phyloP scores from a whole-genome alignment of 2,329 filamentous ascomycete genomes.

The Alternaria hordeiaustralica region DNA sequence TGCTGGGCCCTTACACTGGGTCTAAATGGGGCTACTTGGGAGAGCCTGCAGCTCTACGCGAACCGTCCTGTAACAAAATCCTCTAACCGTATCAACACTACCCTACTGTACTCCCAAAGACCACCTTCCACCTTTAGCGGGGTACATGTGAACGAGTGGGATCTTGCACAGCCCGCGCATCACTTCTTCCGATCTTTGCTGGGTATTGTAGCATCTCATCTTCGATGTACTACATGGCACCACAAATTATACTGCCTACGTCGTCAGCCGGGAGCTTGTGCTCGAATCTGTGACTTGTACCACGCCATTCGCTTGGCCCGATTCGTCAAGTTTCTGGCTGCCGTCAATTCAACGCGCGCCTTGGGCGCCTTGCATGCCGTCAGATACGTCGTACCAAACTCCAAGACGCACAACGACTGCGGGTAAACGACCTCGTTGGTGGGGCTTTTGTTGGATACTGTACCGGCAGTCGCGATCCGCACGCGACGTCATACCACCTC shows the following conservation, averaged over 20 bases:
- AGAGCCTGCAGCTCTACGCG: constrained; percentile 6
- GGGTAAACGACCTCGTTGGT: not conserved
- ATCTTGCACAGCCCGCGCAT: not conserved
- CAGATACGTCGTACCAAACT: not conserved
- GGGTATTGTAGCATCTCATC: not conserved
- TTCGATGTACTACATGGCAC: not conserved
- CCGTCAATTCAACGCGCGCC: not conserved
- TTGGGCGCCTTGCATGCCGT: not conserved
- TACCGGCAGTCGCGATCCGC: constrained; percentile 7
- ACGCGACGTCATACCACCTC: constrained; percentile 3
- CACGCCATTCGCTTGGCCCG: not conserved
- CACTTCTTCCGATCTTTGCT: not conserved
- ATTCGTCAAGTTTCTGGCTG: constrained; percentile 7
- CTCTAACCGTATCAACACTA: constrained; percentile 16
- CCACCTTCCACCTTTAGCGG: constrained; percentile 17
- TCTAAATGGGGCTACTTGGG: not conserved
- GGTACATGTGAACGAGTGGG: constrained; percentile 8
- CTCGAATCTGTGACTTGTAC: constrained; percentile 1
- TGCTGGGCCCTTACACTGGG: constrained; percentile 1
- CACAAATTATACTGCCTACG: not conserved
- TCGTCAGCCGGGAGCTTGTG: not conserved
- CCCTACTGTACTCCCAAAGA: constrained; percentile 10
- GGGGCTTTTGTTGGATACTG: not conserved
- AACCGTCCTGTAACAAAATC: constrained; percentile 6
- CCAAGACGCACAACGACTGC: not conserved